phyloP scores from a whole-genome alignment of 495 filamentous ascomycete species.

The Trichoderma erinaceum region DNA sequence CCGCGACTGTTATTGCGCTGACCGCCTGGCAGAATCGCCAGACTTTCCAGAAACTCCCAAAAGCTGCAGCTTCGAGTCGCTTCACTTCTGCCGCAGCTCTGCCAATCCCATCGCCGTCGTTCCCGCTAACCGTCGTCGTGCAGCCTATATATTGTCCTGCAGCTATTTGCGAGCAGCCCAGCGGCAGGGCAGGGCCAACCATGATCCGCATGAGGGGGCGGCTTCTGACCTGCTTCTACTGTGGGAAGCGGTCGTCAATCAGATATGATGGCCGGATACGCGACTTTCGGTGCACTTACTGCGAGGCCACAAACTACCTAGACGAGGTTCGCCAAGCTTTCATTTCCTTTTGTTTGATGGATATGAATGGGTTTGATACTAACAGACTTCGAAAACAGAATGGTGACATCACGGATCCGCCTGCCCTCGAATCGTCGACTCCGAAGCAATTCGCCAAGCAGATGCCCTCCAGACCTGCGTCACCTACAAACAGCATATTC shows the following conservation, averaged over 20 bases:
- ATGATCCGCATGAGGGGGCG: slow-evolving; percentile 9
- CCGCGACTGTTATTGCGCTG: neutral
- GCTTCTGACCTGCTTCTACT: slow-evolving; percentile 67
- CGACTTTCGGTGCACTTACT: slow-evolving; percentile 63
- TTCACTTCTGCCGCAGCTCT: neutral
- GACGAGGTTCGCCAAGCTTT: slow-evolving; percentile 47
- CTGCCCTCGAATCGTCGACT: slow-evolving; percentile 25
- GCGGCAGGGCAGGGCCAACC: neutral
- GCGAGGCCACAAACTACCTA: slow-evolving; percentile 76
- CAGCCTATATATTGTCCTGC: neutral
- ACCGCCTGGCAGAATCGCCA: slow-evolving; percentile 10
- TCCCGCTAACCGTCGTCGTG: neutral
- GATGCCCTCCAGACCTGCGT: slow-evolving; percentile 26
- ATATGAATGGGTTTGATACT: slow-evolving; percentile 17
- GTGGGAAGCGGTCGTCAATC: slow-evolving; percentile 55
- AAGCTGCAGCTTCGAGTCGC: slow-evolving; percentile 5
- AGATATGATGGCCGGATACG: slow-evolving; percentile 44
- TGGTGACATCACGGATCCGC: slow-evolving; percentile 82
- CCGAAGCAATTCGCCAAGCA: slow-evolving; percentile 4
- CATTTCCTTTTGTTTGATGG: neutral
- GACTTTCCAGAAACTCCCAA: neutral
- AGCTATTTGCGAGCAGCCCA: neutral
- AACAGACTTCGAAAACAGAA: slow-evolving; percentile 42
- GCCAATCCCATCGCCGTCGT: slow-evolving; percentile 5
- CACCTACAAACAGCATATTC: slow-evolving; percentile 46